These are phyloP conservation scores for Amphibolis antarctica DNA, from an alignment of 106 monocot genomes.

Conservation along the genomic window DNA sequence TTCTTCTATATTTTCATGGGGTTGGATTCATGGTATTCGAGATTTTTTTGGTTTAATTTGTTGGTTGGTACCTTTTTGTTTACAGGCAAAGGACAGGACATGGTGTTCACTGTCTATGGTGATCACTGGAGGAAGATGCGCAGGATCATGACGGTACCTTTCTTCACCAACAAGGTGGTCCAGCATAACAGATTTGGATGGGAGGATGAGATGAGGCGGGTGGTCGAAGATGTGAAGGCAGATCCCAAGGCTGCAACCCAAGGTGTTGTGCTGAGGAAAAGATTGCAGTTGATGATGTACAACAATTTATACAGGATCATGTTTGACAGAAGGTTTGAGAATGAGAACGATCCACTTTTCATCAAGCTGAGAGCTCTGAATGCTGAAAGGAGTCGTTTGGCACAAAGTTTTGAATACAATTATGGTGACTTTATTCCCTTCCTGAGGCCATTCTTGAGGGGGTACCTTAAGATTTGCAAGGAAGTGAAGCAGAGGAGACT, in stretches of 20 bases:
- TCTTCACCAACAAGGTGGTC: constrained; percentile 9
- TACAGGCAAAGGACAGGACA: constrained; percentile 3
- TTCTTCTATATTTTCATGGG: not conserved
- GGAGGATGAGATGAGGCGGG: constrained; percentile 5
- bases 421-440: constrained; percentile 9
- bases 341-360: not conserved
- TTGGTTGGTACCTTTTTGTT: not conserved
- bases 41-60: not conserved
- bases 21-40: not conserved
- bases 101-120: constrained; percentile 16
- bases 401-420: constrained; percentile 7
- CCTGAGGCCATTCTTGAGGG: constrained; percentile 4
- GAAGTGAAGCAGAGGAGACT: constrained; percentile 6
- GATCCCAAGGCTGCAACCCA: not conserved
- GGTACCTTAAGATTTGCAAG: constrained; percentile 6
- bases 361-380: not conserved
- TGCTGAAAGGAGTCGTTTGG: constrained; percentile 1
- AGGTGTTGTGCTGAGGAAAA: not conserved
- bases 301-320: constrained; percentile 8
- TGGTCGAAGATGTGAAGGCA: not conserved
- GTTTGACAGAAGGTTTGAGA: not conserved
- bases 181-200: not conserved
- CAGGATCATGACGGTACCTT: constrained; percentile 5
- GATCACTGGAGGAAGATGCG: constrained; percentile 11
- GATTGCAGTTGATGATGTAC: constrained; percentile 10